A percentile compares a stretch with the other conserved stretches of the same genome.
Conservation (phyloP, 345 rosid genomes). For the Heritiera fomes region DNA sequence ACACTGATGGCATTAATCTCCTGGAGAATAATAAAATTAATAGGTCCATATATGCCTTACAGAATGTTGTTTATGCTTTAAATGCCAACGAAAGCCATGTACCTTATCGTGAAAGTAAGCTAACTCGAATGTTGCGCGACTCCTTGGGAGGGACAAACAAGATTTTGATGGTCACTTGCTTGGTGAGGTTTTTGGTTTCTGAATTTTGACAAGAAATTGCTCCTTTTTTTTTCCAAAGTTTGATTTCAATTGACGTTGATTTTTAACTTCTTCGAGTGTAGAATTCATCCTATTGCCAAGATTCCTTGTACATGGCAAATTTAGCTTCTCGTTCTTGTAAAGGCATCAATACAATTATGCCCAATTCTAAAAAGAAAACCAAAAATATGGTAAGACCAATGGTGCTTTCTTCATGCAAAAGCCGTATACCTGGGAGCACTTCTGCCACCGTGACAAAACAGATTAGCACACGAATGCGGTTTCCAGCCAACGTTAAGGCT, state of each 20-base stretch:
- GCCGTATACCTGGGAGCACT: constrained; percentile 30
- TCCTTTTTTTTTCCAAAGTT: neutral
- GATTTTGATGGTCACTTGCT: constrained; percentile 62
- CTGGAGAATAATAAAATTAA: constrained; percentile 53
- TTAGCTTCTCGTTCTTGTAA: constrained; percentile 66
- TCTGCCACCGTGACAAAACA: constrained; percentile 40
- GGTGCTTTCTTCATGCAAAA: constrained; percentile 40
- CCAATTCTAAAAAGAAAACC: constrained; percentile 41
- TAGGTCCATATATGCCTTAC: constrained; percentile 68
- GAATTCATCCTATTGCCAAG: constrained; percentile 69
- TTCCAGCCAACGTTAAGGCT: constrained; percentile 31
- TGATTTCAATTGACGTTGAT: constrained; percentile 17
- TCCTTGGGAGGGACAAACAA: constrained; percentile 55
- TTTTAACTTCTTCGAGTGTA: constrained; percentile 28
- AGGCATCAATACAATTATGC: constrained; percentile 30
- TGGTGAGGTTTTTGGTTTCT: constrained; percentile 44
- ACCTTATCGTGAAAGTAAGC: constrained; percentile 79
- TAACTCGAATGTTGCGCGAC: constrained; percentile 70
- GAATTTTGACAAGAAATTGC: neutral
- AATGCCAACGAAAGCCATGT: constrained; percentile 60
- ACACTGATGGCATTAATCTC: constrained; percentile 34
- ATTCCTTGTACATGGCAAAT: constrained; percentile 61
- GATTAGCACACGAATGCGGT: constrained; percentile 26
- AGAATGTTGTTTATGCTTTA: constrained; percentile 66
- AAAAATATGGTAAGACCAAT: constrained; percentile 34